Evolutionary conservation across 2,329 filamentous ascomycete genomes (phyloP).

Genomic region (Didymella exigua): DNA sequence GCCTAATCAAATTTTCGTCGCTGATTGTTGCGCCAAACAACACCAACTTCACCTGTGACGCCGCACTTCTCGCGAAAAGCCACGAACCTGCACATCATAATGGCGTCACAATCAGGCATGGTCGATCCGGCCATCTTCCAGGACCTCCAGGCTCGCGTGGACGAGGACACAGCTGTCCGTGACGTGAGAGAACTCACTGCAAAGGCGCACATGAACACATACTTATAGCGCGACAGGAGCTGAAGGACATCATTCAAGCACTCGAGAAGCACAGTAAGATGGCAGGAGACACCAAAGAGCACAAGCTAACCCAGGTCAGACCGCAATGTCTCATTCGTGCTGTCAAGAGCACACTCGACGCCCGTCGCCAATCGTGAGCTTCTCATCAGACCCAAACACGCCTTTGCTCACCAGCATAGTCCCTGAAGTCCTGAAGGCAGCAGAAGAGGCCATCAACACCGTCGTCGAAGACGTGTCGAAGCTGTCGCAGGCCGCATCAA

Average conservation of each 20-base stretch:
- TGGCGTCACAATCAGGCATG: constrained; percentile 55
- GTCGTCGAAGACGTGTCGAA: constrained; percentile 73
- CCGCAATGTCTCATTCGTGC: constrained; percentile 77
- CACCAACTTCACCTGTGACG: constrained; percentile 10
- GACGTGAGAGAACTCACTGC: constrained; percentile 60
- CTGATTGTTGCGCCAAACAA: constrained; percentile 11
- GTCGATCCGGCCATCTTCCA: constrained; percentile 86
- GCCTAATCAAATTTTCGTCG: constrained; percentile 18
- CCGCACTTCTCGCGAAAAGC: neutral
- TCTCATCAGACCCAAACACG: neutral
- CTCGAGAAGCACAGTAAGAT: constrained; percentile 74
- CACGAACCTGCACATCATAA: constrained; percentile 14
- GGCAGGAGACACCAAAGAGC: neutral
- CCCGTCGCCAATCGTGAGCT: constrained; percentile 66
- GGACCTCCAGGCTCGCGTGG: constrained; percentile 84
- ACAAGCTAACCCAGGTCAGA: constrained; percentile 53
- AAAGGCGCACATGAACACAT: constrained; percentile 34
- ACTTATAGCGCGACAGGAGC: constrained; percentile 58
- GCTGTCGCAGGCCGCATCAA: constrained; percentile 74
- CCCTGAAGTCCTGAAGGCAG: constrained; percentile 68
- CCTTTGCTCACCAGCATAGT: constrained; percentile 57
- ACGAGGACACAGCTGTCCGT: constrained; percentile 80
- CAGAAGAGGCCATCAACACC: constrained; percentile 71
- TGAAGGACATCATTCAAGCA: constrained; percentile 79
- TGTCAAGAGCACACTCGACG: constrained; percentile 90